These are phyloP conservation scores for Agrocybe pediades DNA, from an alignment of 768 basidiomycete genomes.

Conservation along the genomic window DNA sequence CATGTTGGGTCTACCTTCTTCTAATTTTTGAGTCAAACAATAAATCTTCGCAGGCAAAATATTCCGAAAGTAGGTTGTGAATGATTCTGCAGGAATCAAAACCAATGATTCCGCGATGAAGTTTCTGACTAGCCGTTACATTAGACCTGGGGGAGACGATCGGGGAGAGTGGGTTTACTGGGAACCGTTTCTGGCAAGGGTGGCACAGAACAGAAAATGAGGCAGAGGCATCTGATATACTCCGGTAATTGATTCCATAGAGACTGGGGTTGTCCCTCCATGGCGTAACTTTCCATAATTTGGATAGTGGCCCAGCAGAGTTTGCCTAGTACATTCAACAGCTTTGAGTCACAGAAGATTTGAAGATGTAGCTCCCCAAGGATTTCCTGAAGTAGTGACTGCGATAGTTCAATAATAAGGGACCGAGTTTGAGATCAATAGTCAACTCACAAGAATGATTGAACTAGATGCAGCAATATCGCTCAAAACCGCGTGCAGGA, in stretches of 20 bases:
- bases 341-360: neutral
- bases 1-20: too few relatives aligned
- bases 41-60: constrained; percentile 8
- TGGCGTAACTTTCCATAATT: constrained; percentile 20
- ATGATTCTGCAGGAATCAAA: constrained; percentile 2
- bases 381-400: constrained; percentile 3
- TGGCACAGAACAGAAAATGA: constrained; percentile 28
- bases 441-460: constrained; percentile 19
- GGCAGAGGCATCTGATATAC: constrained; percentile 28
- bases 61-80: constrained; percentile 7
- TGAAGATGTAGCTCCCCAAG: neutral
- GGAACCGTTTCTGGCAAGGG: constrained; percentile 18
- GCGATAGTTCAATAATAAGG: too few relatives aligned
- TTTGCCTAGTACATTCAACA: constrained; percentile 27
- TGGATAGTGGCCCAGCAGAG: constrained; percentile 28
- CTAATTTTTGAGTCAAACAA: constrained; percentile 28
- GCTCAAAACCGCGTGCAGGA: constrained; percentile 9
- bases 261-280: constrained; percentile 9
- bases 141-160: neutral
- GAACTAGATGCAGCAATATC: constrained; percentile 16
- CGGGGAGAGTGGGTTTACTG: constrained; percentile 7
- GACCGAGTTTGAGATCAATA: too few relatives aligned
- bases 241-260: constrained; percentile 15
- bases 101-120: constrained; percentile 21
- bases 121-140: constrained; percentile 10